Base-by-base conservation (phyloP, 805 yeast genomes). In the Kodamaea neixiangensis region DNA sequence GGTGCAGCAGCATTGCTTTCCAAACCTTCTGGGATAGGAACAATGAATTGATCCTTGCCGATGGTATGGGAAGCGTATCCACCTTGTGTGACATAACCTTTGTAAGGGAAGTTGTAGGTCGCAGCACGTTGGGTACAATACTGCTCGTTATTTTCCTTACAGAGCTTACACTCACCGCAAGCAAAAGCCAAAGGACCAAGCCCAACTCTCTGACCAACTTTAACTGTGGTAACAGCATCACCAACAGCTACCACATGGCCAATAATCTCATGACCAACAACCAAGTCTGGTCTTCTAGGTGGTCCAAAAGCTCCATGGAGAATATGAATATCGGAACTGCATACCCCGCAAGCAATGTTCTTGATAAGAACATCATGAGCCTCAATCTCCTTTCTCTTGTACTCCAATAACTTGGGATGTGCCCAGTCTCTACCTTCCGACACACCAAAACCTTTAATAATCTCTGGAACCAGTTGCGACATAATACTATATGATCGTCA, bases 171-270 rank as follows among this genome's bases (percentile, higher is more conserved):
- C 10, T 78, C 69, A 50, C 75, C 66, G 71, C 94, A 87, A 31
- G 87, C 72, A 51, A 69, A 72, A 29, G 76, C 72, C 61, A 81
- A 84, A 21, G 94, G 92, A 56, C 96, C 96, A 46, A 87, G 78
- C 47, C 93, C 96, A 19, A 86, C 93, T 55, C 89, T 75, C 56
- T 89, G 85, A 48, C 96, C 96, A 15, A 84, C 64, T 59, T 74
- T 79, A 69, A 67, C 75, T 48, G 52, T 71, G 5, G 67, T 65
- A 56, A 86, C 81, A 33, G 77, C 69, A 11, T 73, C 56, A 47
- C 93, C 96, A 38, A 86, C 72, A 34, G 70, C 73, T 17, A 79
- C 72, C 20, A 84, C 85, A 29, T 64, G 70, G 40, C 89, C 89
- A 41, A 85, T 68, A 55, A 85, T 76, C 63, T 85, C 89, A 64